Conservation (phyloP, 1,284 basidiomycete genomes). For the Farysia itapuensis region DNA sequence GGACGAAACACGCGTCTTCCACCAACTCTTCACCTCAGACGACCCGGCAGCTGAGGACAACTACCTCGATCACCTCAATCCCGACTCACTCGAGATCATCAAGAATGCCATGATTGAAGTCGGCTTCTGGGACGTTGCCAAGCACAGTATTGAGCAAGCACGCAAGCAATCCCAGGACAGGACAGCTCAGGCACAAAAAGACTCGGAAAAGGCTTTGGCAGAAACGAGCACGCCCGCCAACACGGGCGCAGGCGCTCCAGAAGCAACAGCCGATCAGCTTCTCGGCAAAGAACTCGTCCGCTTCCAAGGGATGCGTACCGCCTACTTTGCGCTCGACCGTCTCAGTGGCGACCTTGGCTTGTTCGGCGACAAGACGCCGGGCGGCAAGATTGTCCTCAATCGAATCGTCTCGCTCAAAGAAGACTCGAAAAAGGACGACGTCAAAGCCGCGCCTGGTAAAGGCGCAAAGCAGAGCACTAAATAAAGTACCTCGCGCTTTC, state of each 20-base stretch:
- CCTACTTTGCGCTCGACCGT: conserved; percentile 91
- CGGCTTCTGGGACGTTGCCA: conserved; percentile 84
- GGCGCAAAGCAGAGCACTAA: too few relatives aligned
- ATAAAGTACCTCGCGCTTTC: too few relatives aligned
- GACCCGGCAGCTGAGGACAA: conserved; percentile 77
- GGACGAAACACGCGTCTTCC: conserved; percentile 88
- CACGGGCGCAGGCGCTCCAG: conserved; percentile 28
- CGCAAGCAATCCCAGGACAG: conserved; percentile 67
- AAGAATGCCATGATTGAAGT: conserved; percentile 81
- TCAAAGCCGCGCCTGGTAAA: too few relatives aligned
- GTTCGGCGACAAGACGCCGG: conserved; percentile 64
- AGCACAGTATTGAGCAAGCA: conserved; percentile 70
- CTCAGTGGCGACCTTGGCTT: conserved; percentile 62
- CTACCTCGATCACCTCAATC: conserved; percentile 76
- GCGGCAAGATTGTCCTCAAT: conserved; percentile 83
- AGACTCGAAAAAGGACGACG: conserved; percentile 64
- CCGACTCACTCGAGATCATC: conserved; percentile 76
- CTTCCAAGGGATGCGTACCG: conserved; percentile 94
- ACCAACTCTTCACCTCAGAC: conserved; percentile 90
- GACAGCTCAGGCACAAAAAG: conserved; percentile 63
- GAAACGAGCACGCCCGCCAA: conserved; percentile 7
- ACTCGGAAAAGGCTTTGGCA: conserved; percentile 58
- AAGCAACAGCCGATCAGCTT: conserved; percentile 72
- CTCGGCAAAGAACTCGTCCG: conserved; percentile 89
- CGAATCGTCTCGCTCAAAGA: conserved; percentile 94